These are phyloP conservation scores for Breynia disticha DNA, from an alignment of 441 rosid species.

Conservation along the genomic window DNA sequence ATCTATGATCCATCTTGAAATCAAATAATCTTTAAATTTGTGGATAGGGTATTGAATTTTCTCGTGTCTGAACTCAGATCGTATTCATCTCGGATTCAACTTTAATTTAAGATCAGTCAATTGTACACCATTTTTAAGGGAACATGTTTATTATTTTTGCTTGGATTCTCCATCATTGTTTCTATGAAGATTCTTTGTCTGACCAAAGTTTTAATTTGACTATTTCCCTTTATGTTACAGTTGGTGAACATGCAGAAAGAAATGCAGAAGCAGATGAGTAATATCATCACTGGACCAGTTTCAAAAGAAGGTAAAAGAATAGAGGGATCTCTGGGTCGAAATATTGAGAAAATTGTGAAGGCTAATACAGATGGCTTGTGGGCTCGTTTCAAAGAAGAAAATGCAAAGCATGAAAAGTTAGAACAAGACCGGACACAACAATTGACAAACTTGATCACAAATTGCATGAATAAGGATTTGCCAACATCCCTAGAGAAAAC, in stretches of 20 bases:
- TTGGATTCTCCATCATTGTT: too few relatives aligned
- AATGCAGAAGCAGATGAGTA: conserved; percentile 69
- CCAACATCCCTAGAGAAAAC: conserved; percentile 49
- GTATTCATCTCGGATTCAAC: too few relatives aligned
- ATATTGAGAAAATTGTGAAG: conserved; percentile 58
- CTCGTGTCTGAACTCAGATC: too few relatives aligned
- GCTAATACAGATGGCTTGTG: conserved; percentile 73
- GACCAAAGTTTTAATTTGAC: neutral
- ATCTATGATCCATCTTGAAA: too few relatives aligned
- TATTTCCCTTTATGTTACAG: conserved; percentile 26
- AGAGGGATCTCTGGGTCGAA: conserved; percentile 64
- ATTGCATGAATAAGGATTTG: conserved; percentile 61
- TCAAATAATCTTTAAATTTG: too few relatives aligned
- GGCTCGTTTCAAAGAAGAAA: conserved; percentile 82
- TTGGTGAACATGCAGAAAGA: conserved; percentile 61
- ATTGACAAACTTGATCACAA: conserved; percentile 40
- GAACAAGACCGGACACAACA: conserved; percentile 50
- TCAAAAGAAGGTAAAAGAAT: conserved; percentile 74
- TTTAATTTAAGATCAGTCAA: too few relatives aligned
- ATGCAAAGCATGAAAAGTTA: conserved; percentile 54
- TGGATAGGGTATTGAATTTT: too few relatives aligned
- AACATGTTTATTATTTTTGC: too few relatives aligned
- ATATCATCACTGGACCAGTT: conserved; percentile 40
- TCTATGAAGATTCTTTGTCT: neutral
- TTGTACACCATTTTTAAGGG: too few relatives aligned